phyloP scores from a whole-genome alignment of 441 rosid genomes.

The Bruguiera hainesii region DNA sequence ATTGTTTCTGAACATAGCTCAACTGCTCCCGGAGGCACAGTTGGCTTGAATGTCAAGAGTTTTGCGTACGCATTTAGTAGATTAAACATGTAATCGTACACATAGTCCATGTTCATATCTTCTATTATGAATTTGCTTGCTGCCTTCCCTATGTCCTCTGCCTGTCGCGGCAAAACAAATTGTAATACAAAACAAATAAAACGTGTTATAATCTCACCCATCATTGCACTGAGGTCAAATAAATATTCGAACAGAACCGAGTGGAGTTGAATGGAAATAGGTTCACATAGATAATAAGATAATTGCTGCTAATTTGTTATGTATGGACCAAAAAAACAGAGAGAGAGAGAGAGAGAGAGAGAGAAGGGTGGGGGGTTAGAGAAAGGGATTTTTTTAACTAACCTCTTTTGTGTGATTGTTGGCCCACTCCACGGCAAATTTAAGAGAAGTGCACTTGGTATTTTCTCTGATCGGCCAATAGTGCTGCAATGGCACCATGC shows the following conservation, averaged over 20 bases:
- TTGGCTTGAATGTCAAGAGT: slow-evolving; percentile 62
- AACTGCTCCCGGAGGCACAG: slow-evolving; percentile 37
- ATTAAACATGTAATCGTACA: slow-evolving; percentile 79
- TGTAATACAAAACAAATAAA: not conserved
- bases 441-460: slow-evolving; percentile 62
- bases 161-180: slow-evolving; percentile 30
- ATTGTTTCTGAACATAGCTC: slow-evolving; percentile 46
- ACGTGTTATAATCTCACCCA: no score
- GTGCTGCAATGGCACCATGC: slow-evolving; percentile 61
- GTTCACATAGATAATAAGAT: no score
- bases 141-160: slow-evolving; percentile 48
- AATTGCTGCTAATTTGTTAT: no score
- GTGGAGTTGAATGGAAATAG: no score
- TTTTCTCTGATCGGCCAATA: slow-evolving; percentile 70
- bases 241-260: no score
- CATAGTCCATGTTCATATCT: slow-evolving; percentile 46
- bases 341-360: no score
- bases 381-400: not conserved
- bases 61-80: slow-evolving; percentile 51
- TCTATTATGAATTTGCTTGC: slow-evolving; percentile 53
- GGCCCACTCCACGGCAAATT: slow-evolving; percentile 82
- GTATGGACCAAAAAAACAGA: no score
- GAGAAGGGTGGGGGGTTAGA: no score
- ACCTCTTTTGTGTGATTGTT: slow-evolving; percentile 59
- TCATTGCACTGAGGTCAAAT: no score